Conservation (phyloP, 1,284 basidiomycete species). For the Ceratobasidium sp. region DNA sequence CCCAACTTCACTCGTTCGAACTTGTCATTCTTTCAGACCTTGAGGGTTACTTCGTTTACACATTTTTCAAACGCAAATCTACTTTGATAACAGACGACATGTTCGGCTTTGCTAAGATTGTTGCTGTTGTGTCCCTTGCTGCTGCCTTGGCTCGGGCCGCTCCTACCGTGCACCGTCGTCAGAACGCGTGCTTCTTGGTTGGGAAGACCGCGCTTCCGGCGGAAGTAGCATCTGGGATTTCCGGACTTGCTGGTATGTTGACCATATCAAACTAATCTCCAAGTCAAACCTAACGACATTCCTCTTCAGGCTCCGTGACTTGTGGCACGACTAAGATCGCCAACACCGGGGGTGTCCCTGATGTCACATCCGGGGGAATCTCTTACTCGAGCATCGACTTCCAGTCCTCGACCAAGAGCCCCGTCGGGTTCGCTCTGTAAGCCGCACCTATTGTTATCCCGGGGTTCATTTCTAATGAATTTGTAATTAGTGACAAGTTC, state of each 20-base stretch:
- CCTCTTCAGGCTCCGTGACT: slow-evolving; percentile 1
- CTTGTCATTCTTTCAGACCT: slow-evolving; percentile 34
- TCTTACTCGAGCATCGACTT: slow-evolving; percentile 45
- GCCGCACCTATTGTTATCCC: too few relatives aligned
- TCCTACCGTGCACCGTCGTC: slow-evolving; percentile 34
- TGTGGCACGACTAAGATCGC: slow-evolving; percentile 11
- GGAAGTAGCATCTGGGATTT: slow-evolving; percentile 42
- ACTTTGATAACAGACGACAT: neutral
- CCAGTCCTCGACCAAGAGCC: slow-evolving; percentile 41
- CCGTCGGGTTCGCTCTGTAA: slow-evolving; percentile 45
- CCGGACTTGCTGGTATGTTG: slow-evolving; percentile 32
- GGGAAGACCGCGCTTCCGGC: slow-evolving; percentile 44
- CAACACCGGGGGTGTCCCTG: slow-evolving; percentile 43
- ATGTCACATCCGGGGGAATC: slow-evolving; percentile 44
- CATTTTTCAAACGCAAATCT: neutral
- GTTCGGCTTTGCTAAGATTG: slow-evolving; percentile 21
- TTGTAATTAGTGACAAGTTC: slow-evolving; percentile 41
- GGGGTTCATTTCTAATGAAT: too few relatives aligned
- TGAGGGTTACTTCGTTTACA: slow-evolving; percentile 35
- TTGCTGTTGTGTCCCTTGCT: neutral
- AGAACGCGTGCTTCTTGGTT: slow-evolving; percentile 44
- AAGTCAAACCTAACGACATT: neutral
- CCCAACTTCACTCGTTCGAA: slow-evolving; percentile 28
- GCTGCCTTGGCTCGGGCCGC: neutral
- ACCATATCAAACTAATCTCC: neutral